Evolutionary conservation across 2,329 filamentous ascomycete species (phyloP).

Genomic region (Calonectria hawksworthii): DNA sequence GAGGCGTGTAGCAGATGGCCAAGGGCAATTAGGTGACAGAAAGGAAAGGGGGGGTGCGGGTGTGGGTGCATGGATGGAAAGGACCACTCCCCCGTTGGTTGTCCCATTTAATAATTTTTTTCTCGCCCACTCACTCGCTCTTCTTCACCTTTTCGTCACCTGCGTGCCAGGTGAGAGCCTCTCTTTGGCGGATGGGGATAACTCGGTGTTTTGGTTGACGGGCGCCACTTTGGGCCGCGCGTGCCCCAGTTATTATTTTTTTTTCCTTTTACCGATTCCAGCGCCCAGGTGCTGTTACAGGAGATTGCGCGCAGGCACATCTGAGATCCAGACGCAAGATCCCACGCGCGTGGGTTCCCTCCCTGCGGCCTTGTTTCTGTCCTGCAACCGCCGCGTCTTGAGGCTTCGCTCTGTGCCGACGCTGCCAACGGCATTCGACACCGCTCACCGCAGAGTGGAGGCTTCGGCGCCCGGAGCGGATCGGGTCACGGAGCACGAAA

Average conservation of each 20-base stretch:
- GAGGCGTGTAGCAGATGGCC: neutral
- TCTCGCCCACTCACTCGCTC: neutral
- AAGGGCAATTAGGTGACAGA: neutral
- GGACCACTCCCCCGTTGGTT: neutral
- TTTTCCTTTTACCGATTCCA: conserved; percentile 24
- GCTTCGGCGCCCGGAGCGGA: conserved; percentile 5
- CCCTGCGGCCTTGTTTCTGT: neutral
- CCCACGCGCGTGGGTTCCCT: conserved; percentile 13
- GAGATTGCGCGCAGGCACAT: conserved; percentile 20
- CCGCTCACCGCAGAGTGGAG: neutral
- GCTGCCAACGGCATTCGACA: neutral
- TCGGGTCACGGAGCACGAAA: conserved; percentile 25
- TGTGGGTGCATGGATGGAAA: neutral
- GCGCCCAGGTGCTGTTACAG: conserved; percentile 9
- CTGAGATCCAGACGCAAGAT: conserved; percentile 28
- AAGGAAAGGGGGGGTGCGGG: neutral
- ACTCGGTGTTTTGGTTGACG: conserved; percentile 38
- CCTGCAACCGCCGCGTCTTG: neutral
- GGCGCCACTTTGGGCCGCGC: conserved; percentile 28
- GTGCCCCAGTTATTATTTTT: conserved; percentile 28
- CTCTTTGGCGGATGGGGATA: conserved; percentile 38
- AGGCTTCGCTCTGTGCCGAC: neutral
- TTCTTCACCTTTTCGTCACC: neutral
- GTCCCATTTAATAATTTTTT: neutral
- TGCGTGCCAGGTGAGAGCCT: neutral